Conservation (phyloP, 2,329 filamentous ascomycete genomes). For the Epichloe aotearoae region DNA sequence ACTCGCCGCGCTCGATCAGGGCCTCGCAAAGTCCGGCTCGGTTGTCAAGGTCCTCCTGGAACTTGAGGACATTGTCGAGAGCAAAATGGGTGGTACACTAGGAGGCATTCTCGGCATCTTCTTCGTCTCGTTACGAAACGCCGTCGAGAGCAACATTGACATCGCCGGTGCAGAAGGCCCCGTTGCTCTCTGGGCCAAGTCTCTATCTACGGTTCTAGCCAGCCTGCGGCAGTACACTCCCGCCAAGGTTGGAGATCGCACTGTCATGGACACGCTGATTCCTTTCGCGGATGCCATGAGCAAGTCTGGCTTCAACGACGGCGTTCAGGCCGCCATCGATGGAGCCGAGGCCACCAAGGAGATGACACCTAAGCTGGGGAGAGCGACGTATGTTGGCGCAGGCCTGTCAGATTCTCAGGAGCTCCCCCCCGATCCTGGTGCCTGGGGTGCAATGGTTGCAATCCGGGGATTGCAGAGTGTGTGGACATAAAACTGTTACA, state of each 20-base stretch:
- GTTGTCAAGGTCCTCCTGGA: constrained; percentile 33
- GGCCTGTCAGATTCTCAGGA: constrained; percentile 33
- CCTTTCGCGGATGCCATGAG: constrained; percentile 37
- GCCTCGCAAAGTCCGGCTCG: constrained; percentile 29
- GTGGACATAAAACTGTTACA: not conserved
- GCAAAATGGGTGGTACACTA: constrained; percentile 39
- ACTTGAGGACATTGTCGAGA: constrained; percentile 41
- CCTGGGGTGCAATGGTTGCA: constrained; percentile 52
- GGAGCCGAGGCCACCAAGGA: constrained; percentile 51
- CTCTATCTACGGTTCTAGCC: constrained; percentile 28
- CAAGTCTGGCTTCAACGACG: constrained; percentile 37
- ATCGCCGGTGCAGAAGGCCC: constrained; percentile 18
- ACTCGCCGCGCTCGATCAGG: constrained; percentile 30
- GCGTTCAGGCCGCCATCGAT: constrained; percentile 43
- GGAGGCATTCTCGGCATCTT: constrained; percentile 42
- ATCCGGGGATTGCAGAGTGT: constrained; percentile 26
- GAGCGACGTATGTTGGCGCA: constrained; percentile 54
- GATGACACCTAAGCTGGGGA: constrained; percentile 51
- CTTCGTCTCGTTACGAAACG: constrained; percentile 33
- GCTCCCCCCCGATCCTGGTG: constrained; percentile 55
- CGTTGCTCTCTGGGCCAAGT: constrained; percentile 28
- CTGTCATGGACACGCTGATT: constrained; percentile 43
- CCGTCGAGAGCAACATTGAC: constrained; percentile 25
- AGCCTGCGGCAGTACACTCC: constrained; percentile 40
- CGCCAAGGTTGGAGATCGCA: constrained; percentile 41